phyloP scores from a whole-genome alignment of 108 stramenopile species.

The Nitzschia sp. region DNA sequence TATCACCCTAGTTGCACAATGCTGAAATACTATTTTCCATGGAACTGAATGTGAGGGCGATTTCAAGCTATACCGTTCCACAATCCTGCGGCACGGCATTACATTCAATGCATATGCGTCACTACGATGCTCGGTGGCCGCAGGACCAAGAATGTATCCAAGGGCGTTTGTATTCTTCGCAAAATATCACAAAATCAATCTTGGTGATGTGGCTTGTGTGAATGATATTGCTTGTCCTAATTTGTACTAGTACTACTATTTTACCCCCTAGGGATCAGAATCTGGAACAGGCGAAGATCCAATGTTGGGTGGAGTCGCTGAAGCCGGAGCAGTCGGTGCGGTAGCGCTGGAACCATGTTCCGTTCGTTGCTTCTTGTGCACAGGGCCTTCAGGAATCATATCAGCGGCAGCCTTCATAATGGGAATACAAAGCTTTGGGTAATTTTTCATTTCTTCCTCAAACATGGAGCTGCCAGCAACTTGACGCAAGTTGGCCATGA shows the following conservation, averaged over 20 bases:
- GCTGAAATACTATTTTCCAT: no score
- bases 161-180: no score
- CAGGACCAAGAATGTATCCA: no score
- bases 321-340: conserved; percentile 28
- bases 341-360: not conserved
- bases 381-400: conserved; percentile 84
- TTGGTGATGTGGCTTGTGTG: no score
- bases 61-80: no score
- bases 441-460: conserved; percentile 88
- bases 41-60: no score
- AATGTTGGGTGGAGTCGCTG: conserved; percentile 8
- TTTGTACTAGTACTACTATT: not conserved
- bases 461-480: conserved; percentile 76
- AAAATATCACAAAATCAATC: no score
- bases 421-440: conserved; percentile 86
- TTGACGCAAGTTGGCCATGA: conserved; percentile 85
- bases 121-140: no score
- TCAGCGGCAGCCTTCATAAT: conserved; percentile 90
- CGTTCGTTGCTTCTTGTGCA: conserved; percentile 55
- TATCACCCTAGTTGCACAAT: no score
- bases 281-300: conserved; percentile 55
- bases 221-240: no score
- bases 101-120: no score
- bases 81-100: no score
- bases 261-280: conserved; percentile 37